phyloP scores from a whole-genome alignment of 768 basidiomycete genomes.

The Suillus subluteus region DNA sequence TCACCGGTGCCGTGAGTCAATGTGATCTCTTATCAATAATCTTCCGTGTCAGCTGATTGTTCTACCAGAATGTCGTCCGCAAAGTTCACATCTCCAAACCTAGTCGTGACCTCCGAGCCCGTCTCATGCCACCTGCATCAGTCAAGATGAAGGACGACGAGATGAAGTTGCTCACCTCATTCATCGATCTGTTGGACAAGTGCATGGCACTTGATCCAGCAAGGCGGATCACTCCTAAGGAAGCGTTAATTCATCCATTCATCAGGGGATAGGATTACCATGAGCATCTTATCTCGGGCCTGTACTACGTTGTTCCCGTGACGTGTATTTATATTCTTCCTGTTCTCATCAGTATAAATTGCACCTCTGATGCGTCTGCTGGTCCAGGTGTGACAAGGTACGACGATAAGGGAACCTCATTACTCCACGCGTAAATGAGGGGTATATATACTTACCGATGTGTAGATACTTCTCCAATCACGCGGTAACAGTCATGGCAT shows the following conservation, averaged over 20 bases:
- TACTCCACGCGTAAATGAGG: neutral
- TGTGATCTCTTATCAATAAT: slow-evolving; percentile 11
- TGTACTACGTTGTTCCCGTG: slow-evolving; percentile 18
- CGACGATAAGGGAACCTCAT: slow-evolving; percentile 1
- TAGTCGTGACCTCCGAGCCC: slow-evolving; percentile 74
- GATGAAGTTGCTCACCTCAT: slow-evolving; percentile 72
- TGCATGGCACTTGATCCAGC: slow-evolving; percentile 87
- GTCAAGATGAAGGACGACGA: slow-evolving; percentile 90
- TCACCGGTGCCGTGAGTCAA: slow-evolving; percentile 77
- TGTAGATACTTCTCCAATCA: slow-evolving; percentile 7
- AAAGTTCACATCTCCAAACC: slow-evolving; percentile 87
- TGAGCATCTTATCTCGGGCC: slow-evolving; percentile 8
- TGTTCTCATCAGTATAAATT: slow-evolving; percentile 14
- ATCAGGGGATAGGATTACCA: slow-evolving; percentile 55
- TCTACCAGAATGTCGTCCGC: slow-evolving; percentile 72
- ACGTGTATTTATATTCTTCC: slow-evolving; percentile 30
- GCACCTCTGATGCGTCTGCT: slow-evolving; percentile 20
- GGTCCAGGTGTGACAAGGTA: slow-evolving; percentile 15
- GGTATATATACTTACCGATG: slow-evolving; percentile 10
- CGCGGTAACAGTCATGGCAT: slow-evolving; percentile 18
- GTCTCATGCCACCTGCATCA: slow-evolving; percentile 79
- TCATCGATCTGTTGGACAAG: slow-evolving; percentile 91
- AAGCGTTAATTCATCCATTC: slow-evolving; percentile 87
- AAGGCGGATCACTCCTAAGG: slow-evolving; percentile 86
- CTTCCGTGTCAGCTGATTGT: slow-evolving; percentile 24